phyloP scores from a whole-genome alignment of 2,329 filamentous ascomycete species.

The Pseudocercospora macadamiae region DNA sequence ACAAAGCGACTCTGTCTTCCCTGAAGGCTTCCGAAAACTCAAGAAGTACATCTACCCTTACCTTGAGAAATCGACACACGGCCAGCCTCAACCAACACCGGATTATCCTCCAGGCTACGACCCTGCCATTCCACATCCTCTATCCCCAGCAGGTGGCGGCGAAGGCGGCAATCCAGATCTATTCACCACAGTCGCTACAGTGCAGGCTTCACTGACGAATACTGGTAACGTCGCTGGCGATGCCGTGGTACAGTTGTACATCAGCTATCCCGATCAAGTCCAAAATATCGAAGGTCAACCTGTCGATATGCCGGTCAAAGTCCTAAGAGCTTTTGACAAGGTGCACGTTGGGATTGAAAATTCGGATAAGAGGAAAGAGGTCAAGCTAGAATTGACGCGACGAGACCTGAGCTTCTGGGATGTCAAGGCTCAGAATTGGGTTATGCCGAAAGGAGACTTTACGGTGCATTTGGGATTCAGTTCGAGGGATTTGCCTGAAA shows the following conservation, averaged over 20 bases:
- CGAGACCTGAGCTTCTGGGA: constrained; percentile 43
- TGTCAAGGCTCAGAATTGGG: constrained; percentile 40
- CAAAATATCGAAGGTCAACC: constrained; percentile 29
- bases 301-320: constrained; percentile 50
- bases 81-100: constrained; percentile 43
- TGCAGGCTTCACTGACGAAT: constrained; percentile 62
- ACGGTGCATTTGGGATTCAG: constrained; percentile 36
- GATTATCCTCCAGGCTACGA: constrained; percentile 57
- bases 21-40: constrained; percentile 61
- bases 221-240: constrained; percentile 59
- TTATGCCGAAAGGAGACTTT: constrained; percentile 39
- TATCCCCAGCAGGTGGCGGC: constrained; percentile 69
- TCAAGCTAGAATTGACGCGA: constrained; percentile 42
- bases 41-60: constrained; percentile 76
- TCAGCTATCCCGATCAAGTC: constrained; percentile 45
- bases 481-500: constrained; percentile 25
- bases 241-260: constrained; percentile 62
- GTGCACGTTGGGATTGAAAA: constrained; percentile 34
- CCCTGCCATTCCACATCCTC: constrained; percentile 42
- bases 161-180: constrained; percentile 70
- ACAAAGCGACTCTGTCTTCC: constrained; percentile 62
- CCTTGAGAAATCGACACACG: constrained; percentile 56
- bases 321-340: constrained; percentile 52
- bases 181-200: constrained; percentile 59
- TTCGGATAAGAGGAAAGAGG: constrained; percentile 19